A percentile compares a stretch with the other conserved stretches of the same genome.
Conservation (phyloP, 2,329 filamentous ascomycete species). For the Calcarisporium arbuscula region DNA sequence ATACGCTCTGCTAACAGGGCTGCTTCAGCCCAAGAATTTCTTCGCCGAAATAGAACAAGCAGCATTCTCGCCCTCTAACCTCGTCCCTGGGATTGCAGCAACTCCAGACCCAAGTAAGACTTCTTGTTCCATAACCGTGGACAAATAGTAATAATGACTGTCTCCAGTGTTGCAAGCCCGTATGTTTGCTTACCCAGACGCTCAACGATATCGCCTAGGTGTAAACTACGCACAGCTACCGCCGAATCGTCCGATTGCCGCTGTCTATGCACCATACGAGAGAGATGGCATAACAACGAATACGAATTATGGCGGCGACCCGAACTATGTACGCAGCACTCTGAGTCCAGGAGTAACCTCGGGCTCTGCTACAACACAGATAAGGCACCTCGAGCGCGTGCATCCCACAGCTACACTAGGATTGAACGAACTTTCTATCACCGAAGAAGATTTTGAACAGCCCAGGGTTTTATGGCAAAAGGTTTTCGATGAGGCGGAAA, state of each 20-base stretch:
- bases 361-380: slow-evolving; percentile 18
- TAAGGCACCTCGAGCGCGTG: slow-evolving; percentile 44
- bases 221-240: slow-evolving; percentile 45
- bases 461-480: slow-evolving; percentile 6
- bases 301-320: slow-evolving; percentile 20
- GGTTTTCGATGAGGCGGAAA: no score
- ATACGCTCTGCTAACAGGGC: no score
- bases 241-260: slow-evolving; percentile 14
- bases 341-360: slow-evolving; percentile 13
- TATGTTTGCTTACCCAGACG: slow-evolving; percentile 43
- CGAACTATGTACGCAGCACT: slow-evolving; percentile 16
- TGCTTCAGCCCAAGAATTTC: slow-evolving; percentile 46
- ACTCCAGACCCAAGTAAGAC: slow-evolving; percentile 33
- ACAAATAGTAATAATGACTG: background rate
- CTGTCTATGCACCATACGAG: slow-evolving; percentile 13
- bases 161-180: slow-evolving; percentile 39
- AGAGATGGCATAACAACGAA: slow-evolving; percentile 18
- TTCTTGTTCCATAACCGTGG: background rate
- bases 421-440: no score
- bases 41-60: slow-evolving; percentile 45
- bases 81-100: slow-evolving; percentile 44
- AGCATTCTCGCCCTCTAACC: slow-evolving; percentile 42
- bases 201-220: slow-evolving; percentile 45
- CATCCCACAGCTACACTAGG: slow-evolving; percentile 46
- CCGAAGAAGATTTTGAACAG: slow-evolving; percentile 5